These are phyloP conservation scores for Yarrowia alimentaria DNA, from an alignment of 805 yeast species.

Conservation along the genomic window DNA sequence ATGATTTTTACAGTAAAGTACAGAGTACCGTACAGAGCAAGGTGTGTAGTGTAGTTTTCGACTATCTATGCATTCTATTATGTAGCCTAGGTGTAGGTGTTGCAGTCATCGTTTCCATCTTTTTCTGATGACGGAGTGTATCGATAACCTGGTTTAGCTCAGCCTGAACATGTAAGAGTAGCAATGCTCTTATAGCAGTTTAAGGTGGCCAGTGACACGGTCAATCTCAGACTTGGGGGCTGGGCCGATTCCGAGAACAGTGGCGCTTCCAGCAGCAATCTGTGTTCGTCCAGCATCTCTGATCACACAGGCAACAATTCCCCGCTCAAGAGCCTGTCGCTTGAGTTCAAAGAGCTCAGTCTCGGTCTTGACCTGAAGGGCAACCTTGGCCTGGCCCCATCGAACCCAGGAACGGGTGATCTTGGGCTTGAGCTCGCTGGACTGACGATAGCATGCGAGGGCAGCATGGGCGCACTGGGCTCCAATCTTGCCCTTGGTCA, in stretches of 20 bases:
- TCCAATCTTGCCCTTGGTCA: constrained; percentile 94
- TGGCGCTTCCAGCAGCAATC: constrained; percentile 92
- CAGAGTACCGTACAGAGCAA: no score
- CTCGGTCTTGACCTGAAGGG: constrained; percentile 65
- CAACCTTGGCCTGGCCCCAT: constrained; percentile 90
- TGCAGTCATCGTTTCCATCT: no score
- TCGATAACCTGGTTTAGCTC: no score
- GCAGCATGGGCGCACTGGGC: constrained; percentile 99
- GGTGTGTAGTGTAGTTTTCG: no score
- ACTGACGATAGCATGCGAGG: constrained; percentile 69
- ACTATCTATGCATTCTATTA: neutral
- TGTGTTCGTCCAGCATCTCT: constrained; percentile 98
- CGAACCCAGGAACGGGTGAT: constrained; percentile 73
- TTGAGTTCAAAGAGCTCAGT: constrained; percentile 69
- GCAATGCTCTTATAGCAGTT: constrained; percentile 66
- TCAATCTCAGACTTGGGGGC: constrained; percentile 81
- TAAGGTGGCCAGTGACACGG: constrained; percentile 74
- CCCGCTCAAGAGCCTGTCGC: constrained; percentile 76
- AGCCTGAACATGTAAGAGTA: no score
- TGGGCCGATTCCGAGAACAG: constrained; percentile 96
- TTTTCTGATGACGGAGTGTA: no score
- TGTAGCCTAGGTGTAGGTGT: no score
- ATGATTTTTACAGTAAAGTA: no score
- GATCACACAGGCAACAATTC: constrained; percentile 74
- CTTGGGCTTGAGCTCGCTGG: constrained; percentile 57